Conservation (phyloP, 192 early-diverging fungal species). For the Kickxella alabastrina region DNA sequence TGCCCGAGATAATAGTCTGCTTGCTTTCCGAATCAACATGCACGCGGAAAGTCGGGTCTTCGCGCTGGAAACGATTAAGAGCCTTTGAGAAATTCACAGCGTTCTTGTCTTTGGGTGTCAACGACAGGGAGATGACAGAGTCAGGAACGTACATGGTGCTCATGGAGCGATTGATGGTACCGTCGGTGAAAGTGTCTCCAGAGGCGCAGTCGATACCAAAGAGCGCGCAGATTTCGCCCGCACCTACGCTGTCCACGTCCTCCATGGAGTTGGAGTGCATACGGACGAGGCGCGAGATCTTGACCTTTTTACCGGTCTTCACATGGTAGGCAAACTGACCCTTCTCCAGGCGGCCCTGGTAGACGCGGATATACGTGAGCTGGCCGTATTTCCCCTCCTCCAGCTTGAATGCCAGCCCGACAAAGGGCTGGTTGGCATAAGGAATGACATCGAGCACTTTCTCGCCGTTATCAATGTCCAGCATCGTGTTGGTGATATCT, state of each 20-base stretch:
- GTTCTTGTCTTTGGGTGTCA: conserved; percentile 89
- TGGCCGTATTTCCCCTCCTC: conserved; percentile 96
- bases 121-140: conserved; percentile 91
- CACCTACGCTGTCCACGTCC: conserved; percentile 87
- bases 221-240: conserved; percentile 96
- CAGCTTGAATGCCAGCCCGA: conserved; percentile 84
- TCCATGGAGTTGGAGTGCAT: conserved; percentile 99
- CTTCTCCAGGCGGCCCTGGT: conserved; percentile 86
- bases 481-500: conserved; percentile 69
- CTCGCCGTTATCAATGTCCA: conserved; percentile 68
- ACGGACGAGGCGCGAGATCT: conserved; percentile 91
- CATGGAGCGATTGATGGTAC: conserved; percentile 77
- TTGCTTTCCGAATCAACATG: conserved; percentile 75
- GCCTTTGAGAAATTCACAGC: conserved; percentile 64
- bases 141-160: conserved; percentile 97
- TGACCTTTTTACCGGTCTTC: conserved; percentile 88
- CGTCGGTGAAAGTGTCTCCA: conserved; percentile 97
- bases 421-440: conserved; percentile 67
- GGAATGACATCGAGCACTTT: conserved; percentile 57
- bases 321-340: conserved; percentile 86
- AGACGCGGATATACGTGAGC: conserved; percentile 94
- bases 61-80: conserved; percentile 75
- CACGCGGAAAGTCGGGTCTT: conserved; percentile 84
- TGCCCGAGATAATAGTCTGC: conserved; percentile 84
- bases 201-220: conserved; percentile 97